phyloP scores from a whole-genome alignment of 768 basidiomycete species.

The Lentinula aciculospora region DNA sequence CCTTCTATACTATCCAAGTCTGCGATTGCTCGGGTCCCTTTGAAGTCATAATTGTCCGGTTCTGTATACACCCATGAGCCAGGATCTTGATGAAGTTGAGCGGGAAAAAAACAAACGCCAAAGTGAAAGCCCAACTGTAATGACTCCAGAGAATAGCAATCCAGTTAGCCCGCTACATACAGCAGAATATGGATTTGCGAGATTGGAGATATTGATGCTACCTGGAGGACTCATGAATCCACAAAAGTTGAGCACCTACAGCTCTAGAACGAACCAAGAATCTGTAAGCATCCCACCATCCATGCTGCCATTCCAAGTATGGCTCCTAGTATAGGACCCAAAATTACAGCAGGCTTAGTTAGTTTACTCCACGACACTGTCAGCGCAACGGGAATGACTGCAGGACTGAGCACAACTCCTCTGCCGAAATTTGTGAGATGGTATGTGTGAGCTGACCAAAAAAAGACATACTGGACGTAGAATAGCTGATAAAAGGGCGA shows the following conservation, averaged over 20 bases:
- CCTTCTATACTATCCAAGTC: conserved; percentile 17
- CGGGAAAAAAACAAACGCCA: conserved; percentile 20
- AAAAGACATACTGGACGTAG: conserved; percentile 36
- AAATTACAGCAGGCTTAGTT: conserved; percentile 30
- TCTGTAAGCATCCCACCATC: conserved; percentile 48
- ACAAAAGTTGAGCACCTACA: background rate
- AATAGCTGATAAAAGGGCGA: conserved; percentile 21
- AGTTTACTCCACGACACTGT: conserved; percentile 44
- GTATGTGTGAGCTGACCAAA: background rate
- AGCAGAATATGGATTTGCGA: conserved; percentile 33
- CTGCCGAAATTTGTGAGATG: conserved; percentile 16
- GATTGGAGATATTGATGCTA: conserved; percentile 26
- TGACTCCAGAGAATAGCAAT: conserved; percentile 29
- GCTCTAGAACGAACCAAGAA: conserved; percentile 30
- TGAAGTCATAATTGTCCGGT: conserved; percentile 33
- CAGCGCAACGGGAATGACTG: conserved; percentile 43
- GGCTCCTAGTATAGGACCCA: conserved; percentile 35
- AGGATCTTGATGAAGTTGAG: background rate
- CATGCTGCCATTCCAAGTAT: conserved; percentile 40
- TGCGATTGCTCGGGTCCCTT: conserved; percentile 27
- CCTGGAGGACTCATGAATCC: conserved; percentile 16
- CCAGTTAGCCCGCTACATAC: conserved; percentile 33
- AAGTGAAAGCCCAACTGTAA: conserved; percentile 28
- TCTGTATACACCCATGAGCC: conserved; percentile 9
- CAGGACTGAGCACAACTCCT: conserved; percentile 43